Evolutionary conservation across 2,329 filamentous ascomycete species (phyloP).

Genomic region (Aspergillus persii): DNA sequence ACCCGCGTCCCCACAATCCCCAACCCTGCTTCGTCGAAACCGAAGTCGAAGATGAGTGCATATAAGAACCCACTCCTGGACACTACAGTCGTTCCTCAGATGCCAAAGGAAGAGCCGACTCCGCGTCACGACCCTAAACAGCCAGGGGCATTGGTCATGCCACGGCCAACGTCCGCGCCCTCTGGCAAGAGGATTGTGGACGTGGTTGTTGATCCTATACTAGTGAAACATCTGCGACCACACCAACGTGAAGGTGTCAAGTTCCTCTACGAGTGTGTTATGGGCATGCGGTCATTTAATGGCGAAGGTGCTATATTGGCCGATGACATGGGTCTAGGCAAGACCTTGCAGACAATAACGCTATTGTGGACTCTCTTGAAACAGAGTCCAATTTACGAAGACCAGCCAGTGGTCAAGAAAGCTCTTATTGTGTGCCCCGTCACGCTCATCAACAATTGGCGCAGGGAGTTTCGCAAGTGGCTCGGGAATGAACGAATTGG

Average conservation of each 20-base stretch:
- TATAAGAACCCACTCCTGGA: constrained; percentile 64
- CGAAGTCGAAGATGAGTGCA: constrained; percentile 44
- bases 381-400: constrained; percentile 64
- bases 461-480: constrained; percentile 72
- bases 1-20: constrained; percentile 10
- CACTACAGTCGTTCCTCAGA: constrained; percentile 50
- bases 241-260: constrained; percentile 69
- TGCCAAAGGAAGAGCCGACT: constrained; percentile 47
- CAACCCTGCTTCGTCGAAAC: constrained; percentile 39
- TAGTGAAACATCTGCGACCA: constrained; percentile 61
- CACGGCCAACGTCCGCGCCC: constrained; percentile 54
- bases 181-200: constrained; percentile 67
- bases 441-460: constrained; percentile 70
- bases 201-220: constrained; percentile 68
- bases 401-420: constrained; percentile 63
- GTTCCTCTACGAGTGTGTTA: constrained; percentile 73
- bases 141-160: constrained; percentile 65
- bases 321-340: constrained; percentile 74
- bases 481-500: constrained; percentile 68
- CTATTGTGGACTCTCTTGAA: constrained; percentile 70
- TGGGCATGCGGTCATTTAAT: constrained; percentile 66
- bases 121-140: constrained; percentile 65
- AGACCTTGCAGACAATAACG: constrained; percentile 70
- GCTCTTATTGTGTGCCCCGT: constrained; percentile 72
- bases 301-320: constrained; percentile 70